These are phyloP conservation scores for Globisporangium acanthophoron DNA, from an alignment of 352 stramenopile species.

Conservation along the genomic window DNA sequence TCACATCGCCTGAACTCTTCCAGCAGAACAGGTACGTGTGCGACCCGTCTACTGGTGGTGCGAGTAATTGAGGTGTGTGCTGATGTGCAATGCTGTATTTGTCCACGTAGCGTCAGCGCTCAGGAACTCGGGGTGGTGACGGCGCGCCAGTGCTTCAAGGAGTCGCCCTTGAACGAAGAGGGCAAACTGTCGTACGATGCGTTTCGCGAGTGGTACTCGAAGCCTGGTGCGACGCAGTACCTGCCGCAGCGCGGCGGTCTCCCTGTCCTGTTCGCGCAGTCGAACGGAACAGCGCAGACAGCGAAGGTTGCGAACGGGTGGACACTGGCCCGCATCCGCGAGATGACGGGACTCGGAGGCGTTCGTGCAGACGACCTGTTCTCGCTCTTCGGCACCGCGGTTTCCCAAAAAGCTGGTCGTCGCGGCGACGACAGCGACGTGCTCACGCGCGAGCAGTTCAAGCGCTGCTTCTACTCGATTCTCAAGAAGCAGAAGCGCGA, in stretches of 20 bases:
- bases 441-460: constrained; percentile 64
- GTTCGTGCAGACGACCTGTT: constrained; percentile 58
- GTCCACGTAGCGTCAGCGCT: constrained; percentile 38
- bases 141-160: constrained; percentile 67
- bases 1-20: constrained; percentile 65
- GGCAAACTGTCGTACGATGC: constrained; percentile 69
- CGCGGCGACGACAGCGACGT: constrained; percentile 5
- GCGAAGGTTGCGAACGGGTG: neutral
- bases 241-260: constrained; percentile 1
- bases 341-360: constrained; percentile 45
- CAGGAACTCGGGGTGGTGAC: constrained; percentile 63
- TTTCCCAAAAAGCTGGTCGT: constrained; percentile 2
- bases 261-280: constrained; percentile 2
- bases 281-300: constrained; percentile 4
- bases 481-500: constrained; percentile 53
- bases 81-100: neutral
- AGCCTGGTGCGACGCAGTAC: constrained; percentile 47
- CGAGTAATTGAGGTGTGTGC: neutral
- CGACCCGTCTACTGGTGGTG: neutral
- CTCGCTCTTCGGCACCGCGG: constrained; percentile 41
- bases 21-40: constrained; percentile 50
- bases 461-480: constrained; percentile 59
- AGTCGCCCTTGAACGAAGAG: constrained; percentile 55
- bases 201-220: constrained; percentile 78
- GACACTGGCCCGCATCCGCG: constrained; percentile 28